Conservation (phyloP, 129 eudicot species). For the Heracleum sosnowskyi region DNA sequence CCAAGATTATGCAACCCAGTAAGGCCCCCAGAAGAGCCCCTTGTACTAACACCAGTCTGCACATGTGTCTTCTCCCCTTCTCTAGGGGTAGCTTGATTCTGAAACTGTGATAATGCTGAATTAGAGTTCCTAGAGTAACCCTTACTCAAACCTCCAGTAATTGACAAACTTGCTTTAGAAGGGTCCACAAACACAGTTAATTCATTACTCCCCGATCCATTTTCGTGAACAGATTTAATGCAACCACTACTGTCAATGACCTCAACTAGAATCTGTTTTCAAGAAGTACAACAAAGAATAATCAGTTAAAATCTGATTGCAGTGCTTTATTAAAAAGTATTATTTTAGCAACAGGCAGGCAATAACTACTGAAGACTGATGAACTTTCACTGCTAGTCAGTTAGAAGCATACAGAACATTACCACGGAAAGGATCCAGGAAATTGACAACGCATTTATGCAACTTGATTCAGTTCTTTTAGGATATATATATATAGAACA, state of each 20-base stretch:
- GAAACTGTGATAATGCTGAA: constrained; percentile 46
- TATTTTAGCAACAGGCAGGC: not conserved
- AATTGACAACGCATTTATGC: not conserved
- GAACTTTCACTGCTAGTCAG: not conserved
- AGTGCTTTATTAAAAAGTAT: not conserved
- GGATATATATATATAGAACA: not conserved
- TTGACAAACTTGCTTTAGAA: constrained; percentile 39
- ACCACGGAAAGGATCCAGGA: not conserved
- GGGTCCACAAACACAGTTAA: constrained; percentile 45
- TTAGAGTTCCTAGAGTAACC: constrained; percentile 35
- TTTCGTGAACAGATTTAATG: constrained; percentile 36
- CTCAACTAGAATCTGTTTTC: constrained; percentile 83
- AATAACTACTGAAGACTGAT: not conserved
- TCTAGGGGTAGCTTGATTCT: constrained; percentile 33
- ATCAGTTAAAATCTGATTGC: not conserved
- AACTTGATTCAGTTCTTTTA: not conserved
- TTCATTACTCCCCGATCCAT: constrained; percentile 55
- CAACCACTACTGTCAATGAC: constrained; percentile 38
- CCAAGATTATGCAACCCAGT: constrained; percentile 93
- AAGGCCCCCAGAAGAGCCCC: constrained; percentile 85
- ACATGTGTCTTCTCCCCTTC: constrained; percentile 53
- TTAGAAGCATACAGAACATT: not conserved
- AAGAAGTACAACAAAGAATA: constrained; percentile 7
- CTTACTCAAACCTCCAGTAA: constrained; percentile 65
- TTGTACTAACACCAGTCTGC: constrained; percentile 67